Conservation (phyloP, 2,329 filamentous ascomycete species). For the Didymella exigua region DNA sequence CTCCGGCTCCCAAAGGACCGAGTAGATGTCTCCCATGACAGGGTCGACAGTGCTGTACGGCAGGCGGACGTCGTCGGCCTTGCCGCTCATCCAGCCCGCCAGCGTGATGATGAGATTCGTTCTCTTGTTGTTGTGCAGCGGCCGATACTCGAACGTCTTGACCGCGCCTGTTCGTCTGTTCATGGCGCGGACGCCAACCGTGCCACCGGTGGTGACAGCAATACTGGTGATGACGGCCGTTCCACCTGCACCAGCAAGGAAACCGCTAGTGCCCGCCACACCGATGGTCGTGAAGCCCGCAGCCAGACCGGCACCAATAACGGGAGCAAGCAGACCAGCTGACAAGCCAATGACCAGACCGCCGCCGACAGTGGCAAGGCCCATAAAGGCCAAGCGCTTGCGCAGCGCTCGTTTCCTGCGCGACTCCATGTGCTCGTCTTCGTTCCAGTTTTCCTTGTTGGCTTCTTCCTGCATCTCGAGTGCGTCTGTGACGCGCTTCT, state of each 20-base stretch:
- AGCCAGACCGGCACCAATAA: slow-evolving; percentile 92
- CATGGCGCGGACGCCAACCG: slow-evolving; percentile 86
- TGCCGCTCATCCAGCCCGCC: slow-evolving; percentile 98
- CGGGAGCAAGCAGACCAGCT: slow-evolving; percentile 85
- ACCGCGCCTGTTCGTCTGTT: slow-evolving; percentile 87
- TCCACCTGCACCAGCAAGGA: slow-evolving; percentile 88
- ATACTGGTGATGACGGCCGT: slow-evolving; percentile 92
- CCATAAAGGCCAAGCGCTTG: slow-evolving; percentile 91
- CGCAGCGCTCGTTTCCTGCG: slow-evolving; percentile 82
- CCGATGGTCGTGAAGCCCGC: slow-evolving; percentile 96
- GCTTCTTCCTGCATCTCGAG: slow-evolving; percentile 96
- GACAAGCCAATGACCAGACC: slow-evolving; percentile 94
- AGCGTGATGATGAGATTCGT: slow-evolving; percentile 95
- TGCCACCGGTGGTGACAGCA: slow-evolving; percentile 82
- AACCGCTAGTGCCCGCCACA: slow-evolving; percentile 83
- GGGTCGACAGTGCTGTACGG: slow-evolving; percentile 97
- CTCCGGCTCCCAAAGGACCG: slow-evolving; percentile 95
- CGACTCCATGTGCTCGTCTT: slow-evolving; percentile 89
- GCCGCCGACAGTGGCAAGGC: slow-evolving; percentile 91
- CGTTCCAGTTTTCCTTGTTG: slow-evolving; percentile 96
- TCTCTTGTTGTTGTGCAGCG: slow-evolving; percentile 95
- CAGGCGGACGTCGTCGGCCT: slow-evolving; percentile 92
- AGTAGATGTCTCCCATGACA: slow-evolving; percentile 98
- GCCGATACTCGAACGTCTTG: slow-evolving; percentile 94
- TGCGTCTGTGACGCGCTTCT: slow-evolving; percentile 95